Evolutionary conservation across 1,139 yeast species (phyloP), one percentile per base, ranked within the genome.

Genomic region (Saccharomyces uvarum): DNA sequence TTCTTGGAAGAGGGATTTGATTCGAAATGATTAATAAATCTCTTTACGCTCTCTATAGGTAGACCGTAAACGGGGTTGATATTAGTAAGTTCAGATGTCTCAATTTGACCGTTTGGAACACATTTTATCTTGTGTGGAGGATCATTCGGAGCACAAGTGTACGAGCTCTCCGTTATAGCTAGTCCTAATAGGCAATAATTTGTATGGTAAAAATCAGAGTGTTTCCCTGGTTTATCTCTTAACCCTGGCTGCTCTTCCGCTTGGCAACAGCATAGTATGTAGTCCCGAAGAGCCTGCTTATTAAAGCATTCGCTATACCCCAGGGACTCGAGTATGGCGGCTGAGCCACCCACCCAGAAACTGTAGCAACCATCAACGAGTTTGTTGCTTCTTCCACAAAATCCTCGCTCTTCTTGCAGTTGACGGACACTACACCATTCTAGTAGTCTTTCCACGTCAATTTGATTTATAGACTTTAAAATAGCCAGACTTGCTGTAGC

Each of bases 361-460:
- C 91, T 83, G 69, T 95, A 95, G 70, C 99, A 95, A 0, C 96
- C 97, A 70, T 95, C 99, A 0, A 93, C 98, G 47, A 95, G 76
- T 70, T 95, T 95, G 68, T 93, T 91, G 0, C 96, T 81, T 55
- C 99, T 79, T 0, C 99, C 99, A 8, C 84, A 79, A 50, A 91
- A 79, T 0, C 98, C 97, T 6, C 95, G 96, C 67, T 90, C 97
- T 6, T 82, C 70, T 33, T 74, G 74, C 56, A 77, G 74, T 67
- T 93, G 99, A 47, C 96, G 78, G 24, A 78, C 73, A 4, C 78
- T 77, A 3, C 84, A 74, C 99, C 99, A 95, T 52, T 77, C 69
- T 2, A 78, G 57, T 33, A 86, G 70, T 5, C 56, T 58, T 0
- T 74, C 78, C 2, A 82, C 54, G 61, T 81, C 71, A 4, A 76